phyloP scores from a whole-genome alignment of 2,329 filamentous ascomycete species.

The Penicillium crustosum region DNA sequence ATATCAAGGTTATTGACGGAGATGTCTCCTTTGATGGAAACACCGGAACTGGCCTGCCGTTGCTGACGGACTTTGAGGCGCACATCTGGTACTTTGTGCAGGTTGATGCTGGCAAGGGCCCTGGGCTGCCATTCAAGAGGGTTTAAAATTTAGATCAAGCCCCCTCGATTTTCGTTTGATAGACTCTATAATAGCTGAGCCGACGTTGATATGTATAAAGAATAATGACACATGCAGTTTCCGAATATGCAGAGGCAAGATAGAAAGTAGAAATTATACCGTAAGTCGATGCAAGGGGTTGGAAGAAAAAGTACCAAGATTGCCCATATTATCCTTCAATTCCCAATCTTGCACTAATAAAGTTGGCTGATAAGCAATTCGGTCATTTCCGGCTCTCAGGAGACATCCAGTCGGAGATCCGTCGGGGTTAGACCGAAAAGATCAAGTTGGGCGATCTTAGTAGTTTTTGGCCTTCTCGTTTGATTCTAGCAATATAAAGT shows the following conservation, averaged over 20 bases:
- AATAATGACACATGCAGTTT: neutral
- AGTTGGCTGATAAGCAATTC: conserved; percentile 1
- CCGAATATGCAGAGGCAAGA: neutral
- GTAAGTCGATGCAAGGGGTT: neutral
- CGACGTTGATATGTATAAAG: neutral
- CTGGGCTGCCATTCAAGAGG: conserved; percentile 17
- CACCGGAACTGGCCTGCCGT: conserved; percentile 24
- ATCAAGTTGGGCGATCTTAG: neutral
- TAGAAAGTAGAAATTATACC: too few relatives aligned
- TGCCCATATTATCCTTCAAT: neutral
- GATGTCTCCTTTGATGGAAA: conserved; percentile 28
- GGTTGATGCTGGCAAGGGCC: conserved; percentile 21
- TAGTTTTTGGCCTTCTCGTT: neutral
- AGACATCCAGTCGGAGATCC: neutral
- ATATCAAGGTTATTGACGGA: conserved; percentile 26
- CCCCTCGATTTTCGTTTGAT: neutral
- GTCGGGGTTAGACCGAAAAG: neutral
- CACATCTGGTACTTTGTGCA: conserved; percentile 31
- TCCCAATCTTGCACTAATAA: neutral
- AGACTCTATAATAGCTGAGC: neutral
- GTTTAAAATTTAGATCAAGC: neutral
- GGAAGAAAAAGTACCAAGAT: neutral
- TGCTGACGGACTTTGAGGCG: conserved; percentile 15
- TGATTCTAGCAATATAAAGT: neutral
- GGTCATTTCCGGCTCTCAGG: neutral